A percentile compares a stretch with the other conserved stretches of the same genome.
Conservation (phyloP, 2,329 filamentous ascomycete species). For the Diaporthe destruens region DNA sequence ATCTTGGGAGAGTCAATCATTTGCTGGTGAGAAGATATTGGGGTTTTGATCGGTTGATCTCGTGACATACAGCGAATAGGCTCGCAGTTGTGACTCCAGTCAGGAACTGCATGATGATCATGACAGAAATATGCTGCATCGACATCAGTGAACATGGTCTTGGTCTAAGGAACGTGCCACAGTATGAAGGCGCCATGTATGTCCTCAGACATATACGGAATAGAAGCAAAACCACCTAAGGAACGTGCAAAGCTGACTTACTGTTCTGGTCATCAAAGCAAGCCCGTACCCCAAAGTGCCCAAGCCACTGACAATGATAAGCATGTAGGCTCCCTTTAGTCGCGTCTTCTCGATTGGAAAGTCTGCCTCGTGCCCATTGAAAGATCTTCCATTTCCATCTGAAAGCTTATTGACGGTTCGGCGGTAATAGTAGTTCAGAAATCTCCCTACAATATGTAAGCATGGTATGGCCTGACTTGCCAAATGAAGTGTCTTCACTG, state of each 20-base stretch:
- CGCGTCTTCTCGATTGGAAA: slow-evolving; percentile 17
- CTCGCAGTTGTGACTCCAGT: slow-evolving; percentile 14
- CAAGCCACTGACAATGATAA: neutral
- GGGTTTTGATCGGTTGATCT: neutral
- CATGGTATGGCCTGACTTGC: neutral
- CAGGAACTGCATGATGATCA: slow-evolving; percentile 16
- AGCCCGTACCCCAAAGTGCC: slow-evolving; percentile 9
- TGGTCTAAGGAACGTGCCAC: too few species aligned
- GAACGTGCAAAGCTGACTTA: neutral
- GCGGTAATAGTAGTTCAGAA: slow-evolving; percentile 7
- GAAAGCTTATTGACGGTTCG: neutral
- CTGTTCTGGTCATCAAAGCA: slow-evolving; percentile 10
- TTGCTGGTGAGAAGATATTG: neutral
- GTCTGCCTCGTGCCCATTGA: neutral
- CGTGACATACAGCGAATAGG: neutral
- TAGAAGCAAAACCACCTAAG: too few species aligned
- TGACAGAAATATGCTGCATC: slow-evolving; percentile 1
- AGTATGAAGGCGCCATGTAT: too few species aligned
- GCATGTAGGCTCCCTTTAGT: neutral
- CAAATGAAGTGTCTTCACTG: neutral
- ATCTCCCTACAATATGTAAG: neutral
- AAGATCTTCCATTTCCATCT: neutral
- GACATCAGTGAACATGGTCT: neutral
- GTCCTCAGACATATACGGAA: too few species aligned
- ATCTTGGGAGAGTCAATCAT: neutral